phyloP scores from a whole-genome alignment of 2,329 filamentous ascomycete genomes.

The Trichoderma sp. region DNA sequence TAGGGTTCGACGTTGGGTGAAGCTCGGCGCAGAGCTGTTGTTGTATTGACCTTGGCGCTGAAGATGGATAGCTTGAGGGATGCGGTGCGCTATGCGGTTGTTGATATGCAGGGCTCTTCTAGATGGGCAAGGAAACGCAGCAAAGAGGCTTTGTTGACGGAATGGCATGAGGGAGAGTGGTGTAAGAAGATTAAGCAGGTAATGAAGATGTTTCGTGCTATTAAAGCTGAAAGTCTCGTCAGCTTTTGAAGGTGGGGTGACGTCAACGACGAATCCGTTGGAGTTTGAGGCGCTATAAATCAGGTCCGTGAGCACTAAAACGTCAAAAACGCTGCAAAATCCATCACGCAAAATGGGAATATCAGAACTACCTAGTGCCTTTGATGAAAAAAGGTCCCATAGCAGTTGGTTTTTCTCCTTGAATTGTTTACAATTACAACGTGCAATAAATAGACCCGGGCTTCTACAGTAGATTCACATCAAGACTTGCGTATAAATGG shows the following conservation, averaged over 20 bases:
- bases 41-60: background rate
- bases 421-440: background rate
- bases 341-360: background rate
- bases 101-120: background rate
- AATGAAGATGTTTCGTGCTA: background rate
- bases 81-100: background rate
- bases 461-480: background rate
- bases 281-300: background rate
- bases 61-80: background rate
- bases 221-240: background rate
- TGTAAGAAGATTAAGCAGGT: background rate
- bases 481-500: background rate
- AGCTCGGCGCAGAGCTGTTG: background rate
- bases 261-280: slow-evolving; percentile 5
- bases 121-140: background rate
- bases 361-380: background rate
- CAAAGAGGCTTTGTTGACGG: background rate
- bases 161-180: slow-evolving; percentile 1
- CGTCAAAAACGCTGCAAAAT: background rate
- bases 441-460: background rate
- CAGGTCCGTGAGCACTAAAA: background rate
- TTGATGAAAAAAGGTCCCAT: background rate
- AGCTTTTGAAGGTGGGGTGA: slow-evolving; percentile 14
- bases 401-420: background rate
- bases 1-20: slow-evolving; percentile 22